Conservation (phyloP, 345 rosid genomes). For the Salix koriyanagi region DNA sequence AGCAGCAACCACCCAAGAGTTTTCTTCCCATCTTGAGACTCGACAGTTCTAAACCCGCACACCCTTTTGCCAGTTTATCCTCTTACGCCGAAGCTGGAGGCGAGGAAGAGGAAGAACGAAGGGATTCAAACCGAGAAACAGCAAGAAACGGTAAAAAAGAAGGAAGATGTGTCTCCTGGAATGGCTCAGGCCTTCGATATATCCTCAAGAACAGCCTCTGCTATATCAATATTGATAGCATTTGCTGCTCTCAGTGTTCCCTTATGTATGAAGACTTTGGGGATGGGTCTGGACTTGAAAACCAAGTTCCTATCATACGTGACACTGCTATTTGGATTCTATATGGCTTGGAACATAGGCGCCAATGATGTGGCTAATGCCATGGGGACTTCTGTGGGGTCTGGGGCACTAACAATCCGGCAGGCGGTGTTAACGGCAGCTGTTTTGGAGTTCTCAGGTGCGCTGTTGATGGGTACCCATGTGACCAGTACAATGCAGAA, state of each 20-base stretch:
- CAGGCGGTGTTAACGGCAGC: constrained; percentile 90
- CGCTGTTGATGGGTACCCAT: constrained; percentile 93
- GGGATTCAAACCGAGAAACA: constrained; percentile 31
- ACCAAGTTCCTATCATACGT: constrained; percentile 62
- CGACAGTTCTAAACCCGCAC: constrained; percentile 24
- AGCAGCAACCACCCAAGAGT: constrained; percentile 28
- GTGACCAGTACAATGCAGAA: constrained; percentile 98
- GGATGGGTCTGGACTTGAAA: constrained; percentile 56
- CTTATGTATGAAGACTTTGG: constrained; percentile 64
- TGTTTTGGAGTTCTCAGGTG: constrained; percentile 91
- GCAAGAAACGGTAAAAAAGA: constrained; percentile 23
- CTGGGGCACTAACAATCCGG: constrained; percentile 73
- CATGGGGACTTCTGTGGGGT: constrained; percentile 97
- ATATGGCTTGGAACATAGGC: constrained; percentile 99
- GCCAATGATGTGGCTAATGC: constrained; percentile 99
- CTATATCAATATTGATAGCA: constrained; percentile 57
- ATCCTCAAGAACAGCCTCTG: constrained; percentile 63
- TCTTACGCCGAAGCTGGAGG: constrained; percentile 68
- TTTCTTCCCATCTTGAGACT: constrained; percentile 30
- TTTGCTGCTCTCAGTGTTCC: constrained; percentile 72
- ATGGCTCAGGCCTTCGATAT: constrained; percentile 80
- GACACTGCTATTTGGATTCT: constrained; percentile 82
- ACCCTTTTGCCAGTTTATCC: constrained; percentile 63
- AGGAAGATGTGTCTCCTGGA: constrained; percentile 45
- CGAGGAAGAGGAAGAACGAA: constrained; percentile 38